Percentiles rank a stretch among this genome's conserved stretches.
Conservation (phyloP, 169 alveolate genomes). For the Cryptosporidium tyzzeri region DNA sequence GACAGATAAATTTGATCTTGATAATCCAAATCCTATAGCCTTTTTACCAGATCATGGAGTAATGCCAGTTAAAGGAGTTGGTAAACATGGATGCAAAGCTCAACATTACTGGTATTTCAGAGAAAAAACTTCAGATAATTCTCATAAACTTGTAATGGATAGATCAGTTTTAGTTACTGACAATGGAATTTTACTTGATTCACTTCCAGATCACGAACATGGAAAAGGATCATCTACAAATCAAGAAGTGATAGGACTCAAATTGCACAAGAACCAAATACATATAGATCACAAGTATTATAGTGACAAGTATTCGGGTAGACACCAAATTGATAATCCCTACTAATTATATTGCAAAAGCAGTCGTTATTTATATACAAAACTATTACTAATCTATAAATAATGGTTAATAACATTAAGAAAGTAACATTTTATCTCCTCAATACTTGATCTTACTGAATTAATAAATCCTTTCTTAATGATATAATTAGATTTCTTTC, state of each 20-base stretch:
- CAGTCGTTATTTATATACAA: slow-evolving; percentile 1
- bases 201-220: slow-evolving; percentile 6
- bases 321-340: slow-evolving; percentile 41
- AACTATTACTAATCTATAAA: neutral
- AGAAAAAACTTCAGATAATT: slow-evolving; percentile 20
- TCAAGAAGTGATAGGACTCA: slow-evolving; percentile 53
- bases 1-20: slow-evolving; percentile 61
- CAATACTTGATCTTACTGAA: neutral
- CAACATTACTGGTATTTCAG: slow-evolving; percentile 73
- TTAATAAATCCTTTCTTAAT: neutral
- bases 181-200: slow-evolving; percentile 52
- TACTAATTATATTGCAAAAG: slow-evolving; percentile 15
- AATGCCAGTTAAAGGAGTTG: slow-evolving; percentile 76
- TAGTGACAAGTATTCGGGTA: slow-evolving; percentile 20
- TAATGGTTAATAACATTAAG: slow-evolving; percentile 1
- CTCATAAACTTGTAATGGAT: slow-evolving; percentile 67
- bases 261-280: slow-evolving; percentile 61
- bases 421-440: neutral
- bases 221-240: slow-evolving; percentile 4
- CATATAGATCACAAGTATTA: slow-evolving; percentile 61
- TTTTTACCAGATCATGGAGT: slow-evolving; percentile 74
- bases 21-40: slow-evolving; percentile 60
- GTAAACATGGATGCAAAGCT: slow-evolving; percentile 71
- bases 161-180: slow-evolving; percentile 72
- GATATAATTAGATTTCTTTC: neutral